Conservation (phyloP, 768 basidiomycete genomes). For the Myochromella boudieri region DNA sequence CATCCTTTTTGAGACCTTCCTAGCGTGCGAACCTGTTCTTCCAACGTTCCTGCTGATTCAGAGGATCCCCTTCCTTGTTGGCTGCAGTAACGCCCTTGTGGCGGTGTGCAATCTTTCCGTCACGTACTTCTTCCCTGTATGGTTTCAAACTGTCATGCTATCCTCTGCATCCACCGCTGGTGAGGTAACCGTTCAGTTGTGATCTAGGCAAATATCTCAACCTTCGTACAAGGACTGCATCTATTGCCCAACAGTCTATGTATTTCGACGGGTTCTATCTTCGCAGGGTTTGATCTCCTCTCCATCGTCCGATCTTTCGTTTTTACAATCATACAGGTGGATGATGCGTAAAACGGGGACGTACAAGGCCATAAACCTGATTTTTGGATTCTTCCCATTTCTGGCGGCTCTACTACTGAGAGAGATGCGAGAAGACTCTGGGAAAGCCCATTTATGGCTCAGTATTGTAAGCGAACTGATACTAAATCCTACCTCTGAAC, state of each 20-base stretch:
- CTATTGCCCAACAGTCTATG: constrained; percentile 60
- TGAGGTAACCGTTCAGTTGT: constrained; percentile 18
- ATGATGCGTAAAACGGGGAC: constrained; percentile 64
- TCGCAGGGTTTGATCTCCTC: constrained; percentile 73
- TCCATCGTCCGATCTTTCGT: too few species aligned
- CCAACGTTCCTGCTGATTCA: constrained; percentile 65
- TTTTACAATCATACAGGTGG: too few species aligned
- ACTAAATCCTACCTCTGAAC: background rate
- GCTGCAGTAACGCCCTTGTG: constrained; percentile 73
- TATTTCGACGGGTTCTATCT: constrained; percentile 61
- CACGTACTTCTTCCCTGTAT: constrained; percentile 81
- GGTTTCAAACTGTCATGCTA: constrained; percentile 79
- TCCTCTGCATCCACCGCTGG: constrained; percentile 60
- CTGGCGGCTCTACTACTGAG: constrained; percentile 50
- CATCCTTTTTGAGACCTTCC: constrained; percentile 56
- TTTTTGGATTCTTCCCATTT: constrained; percentile 66
- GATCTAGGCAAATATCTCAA: background rate
- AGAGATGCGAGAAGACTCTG: constrained; percentile 48
- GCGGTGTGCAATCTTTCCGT: constrained; percentile 75
- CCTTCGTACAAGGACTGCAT: constrained; percentile 67
- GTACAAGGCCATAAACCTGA: constrained; percentile 59
- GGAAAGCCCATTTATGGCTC: constrained; percentile 50
- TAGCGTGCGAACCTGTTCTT: constrained; percentile 72
- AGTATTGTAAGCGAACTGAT: constrained; percentile 52
- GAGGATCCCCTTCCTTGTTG: constrained; percentile 71